Evolutionary conservation across 1,139 yeast genomes (phyloP).

Genomic region (Kurtzmaniella quercitrusa): DNA sequence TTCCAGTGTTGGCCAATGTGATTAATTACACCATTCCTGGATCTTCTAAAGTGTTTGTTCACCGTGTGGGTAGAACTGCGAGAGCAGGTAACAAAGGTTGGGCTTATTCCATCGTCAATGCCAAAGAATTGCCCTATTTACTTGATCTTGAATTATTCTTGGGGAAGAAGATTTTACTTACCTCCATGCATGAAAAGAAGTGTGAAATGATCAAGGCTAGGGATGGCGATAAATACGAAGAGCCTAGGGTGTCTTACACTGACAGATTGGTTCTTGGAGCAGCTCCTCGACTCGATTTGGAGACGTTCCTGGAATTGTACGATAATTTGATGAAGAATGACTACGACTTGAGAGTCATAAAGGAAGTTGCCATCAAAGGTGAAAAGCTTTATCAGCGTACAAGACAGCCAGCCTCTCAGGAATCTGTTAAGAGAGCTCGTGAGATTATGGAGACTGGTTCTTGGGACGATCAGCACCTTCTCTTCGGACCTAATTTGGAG

Average conservation of each 20-base stretch:
- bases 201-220: conserved; percentile 46
- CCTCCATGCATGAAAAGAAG: conserved; percentile 65
- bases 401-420: conserved; percentile 80
- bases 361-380: conserved; percentile 77
- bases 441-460: conserved; percentile 66
- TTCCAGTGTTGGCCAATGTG: conserved; percentile 92
- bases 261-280: conserved; percentile 81
- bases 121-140: conserved; percentile 82
- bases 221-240: conserved; percentile 37
- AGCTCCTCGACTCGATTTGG: conserved; percentile 69
- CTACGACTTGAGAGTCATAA: conserved; percentile 64
- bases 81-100: conserved; percentile 98
- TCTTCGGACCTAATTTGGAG: conserved; percentile 72
- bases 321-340: conserved; percentile 57
- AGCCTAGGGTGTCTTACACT: conserved; percentile 65
- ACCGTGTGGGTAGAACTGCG: conserved; percentile 98
- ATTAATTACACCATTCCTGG: conserved; percentile 88
- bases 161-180: conserved; percentile 73
- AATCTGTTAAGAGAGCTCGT: conserved; percentile 79
- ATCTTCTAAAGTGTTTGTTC: conserved; percentile 88
- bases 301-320: conserved; percentile 67
- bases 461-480: conserved; percentile 85
- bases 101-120: conserved; percentile 90
- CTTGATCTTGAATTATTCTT: conserved; percentile 87
- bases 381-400: conserved; percentile 85